These are phyloP conservation scores for Colletotrichum musicola DNA, from an alignment of 2,329 filamentous ascomycete genomes.

Conservation along the genomic window DNA sequence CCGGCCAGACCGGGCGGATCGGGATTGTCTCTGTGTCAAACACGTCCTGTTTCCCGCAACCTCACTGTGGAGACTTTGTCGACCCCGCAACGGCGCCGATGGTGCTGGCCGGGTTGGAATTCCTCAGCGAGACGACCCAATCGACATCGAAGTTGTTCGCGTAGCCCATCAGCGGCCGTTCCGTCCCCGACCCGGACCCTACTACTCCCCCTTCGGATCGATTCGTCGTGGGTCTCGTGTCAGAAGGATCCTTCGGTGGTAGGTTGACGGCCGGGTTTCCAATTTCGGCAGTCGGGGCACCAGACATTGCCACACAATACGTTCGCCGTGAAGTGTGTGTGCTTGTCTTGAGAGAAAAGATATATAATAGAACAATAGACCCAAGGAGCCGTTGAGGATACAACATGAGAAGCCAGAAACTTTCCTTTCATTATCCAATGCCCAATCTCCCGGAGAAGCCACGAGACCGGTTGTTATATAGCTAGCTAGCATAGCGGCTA, in stretches of 20 bases:
- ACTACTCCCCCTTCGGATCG: not conserved
- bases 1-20: no score
- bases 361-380: no score
- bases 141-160: conserved; percentile 14
- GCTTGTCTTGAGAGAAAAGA: no score
- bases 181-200: not conserved
- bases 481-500: no score
- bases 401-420: no score
- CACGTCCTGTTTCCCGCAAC: not conserved
- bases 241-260: not conserved
- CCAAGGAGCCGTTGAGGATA: no score
- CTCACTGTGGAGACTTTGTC: not conserved
- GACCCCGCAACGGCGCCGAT: conserved; percentile 4
- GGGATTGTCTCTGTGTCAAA: not conserved
- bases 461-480: no score
- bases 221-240: not conserved
- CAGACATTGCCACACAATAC: not conserved
- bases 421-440: no score
- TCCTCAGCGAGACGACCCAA: conserved; percentile 3
- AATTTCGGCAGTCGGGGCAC: not conserved
- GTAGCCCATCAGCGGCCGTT: not conserved
- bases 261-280: not conserved
- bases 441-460: no score
- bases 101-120: not conserved
- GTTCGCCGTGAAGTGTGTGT: not conserved